Percentiles rank a stretch among this genome's conserved stretches.
phyloP scores from a whole-genome alignment of 768 basidiomycete genomes.

The Rhodotorula diobovata region DNA sequence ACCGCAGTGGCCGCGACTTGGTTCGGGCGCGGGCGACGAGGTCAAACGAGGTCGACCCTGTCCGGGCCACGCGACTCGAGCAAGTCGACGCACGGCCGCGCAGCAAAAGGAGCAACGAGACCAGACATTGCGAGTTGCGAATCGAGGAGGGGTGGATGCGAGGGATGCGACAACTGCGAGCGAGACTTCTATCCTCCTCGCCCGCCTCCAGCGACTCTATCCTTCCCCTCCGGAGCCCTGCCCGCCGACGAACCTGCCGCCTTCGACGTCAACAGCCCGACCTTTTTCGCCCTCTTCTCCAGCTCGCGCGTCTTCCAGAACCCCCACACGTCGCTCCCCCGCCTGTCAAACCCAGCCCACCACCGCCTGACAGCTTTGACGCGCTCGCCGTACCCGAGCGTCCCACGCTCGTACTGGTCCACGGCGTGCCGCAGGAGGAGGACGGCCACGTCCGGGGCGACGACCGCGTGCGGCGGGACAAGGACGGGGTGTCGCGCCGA shows the following conservation, averaged over 20 bases:
- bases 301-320: neutral
- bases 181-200: too few species aligned
- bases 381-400: neutral
- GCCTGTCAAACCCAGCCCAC: conserved; percentile 1
- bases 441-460: conserved; percentile 6
- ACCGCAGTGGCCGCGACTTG: too few species aligned
- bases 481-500: neutral
- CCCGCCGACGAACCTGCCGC: neutral
- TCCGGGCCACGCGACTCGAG: too few species aligned
- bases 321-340: neutral
- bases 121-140: too few species aligned
- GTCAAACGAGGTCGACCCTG: too few species aligned
- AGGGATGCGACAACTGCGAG: too few species aligned
- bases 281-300: neutral
- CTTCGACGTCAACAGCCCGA: neutral
- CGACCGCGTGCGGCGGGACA: conserved; percentile 7
- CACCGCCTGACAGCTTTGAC: neutral
- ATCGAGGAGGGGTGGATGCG: too few species aligned
- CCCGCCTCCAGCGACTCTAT: neutral
- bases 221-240: neutral
- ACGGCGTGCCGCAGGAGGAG: conserved; percentile 8
- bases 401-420: neutral
- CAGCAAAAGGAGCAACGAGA: too few species aligned
- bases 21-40: too few species aligned
- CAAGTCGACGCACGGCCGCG: too few species aligned